Base-by-base conservation (phyloP, 2,329 filamentous ascomycete species). In the Ceratocystis variospora region DNA sequence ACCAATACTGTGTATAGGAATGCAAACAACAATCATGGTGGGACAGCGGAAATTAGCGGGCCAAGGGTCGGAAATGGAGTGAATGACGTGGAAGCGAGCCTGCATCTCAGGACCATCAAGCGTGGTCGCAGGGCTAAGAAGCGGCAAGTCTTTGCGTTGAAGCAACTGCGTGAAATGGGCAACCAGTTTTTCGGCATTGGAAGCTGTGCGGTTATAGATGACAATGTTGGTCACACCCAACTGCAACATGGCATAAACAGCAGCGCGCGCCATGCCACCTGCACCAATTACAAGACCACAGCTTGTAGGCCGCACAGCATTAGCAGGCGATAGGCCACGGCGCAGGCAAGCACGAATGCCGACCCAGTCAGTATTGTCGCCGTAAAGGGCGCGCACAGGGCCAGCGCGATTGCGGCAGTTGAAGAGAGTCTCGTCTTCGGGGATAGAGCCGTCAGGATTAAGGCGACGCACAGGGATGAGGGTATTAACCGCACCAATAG, bases 351-450 rank as follows among this genome's bases (percentile, higher is more conserved):
- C 87, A 64, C 86, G 79, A 53, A 92, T 88, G 4, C 88, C 88
- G 44, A 90, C 87, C 86, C 88, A 92, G 73, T 92, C 88, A 0
- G 88, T 91, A 68, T 92, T 92, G 67, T 91, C 87, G 0, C 88
- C 89, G 69, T 90, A 89, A 0, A 91, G 77, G 0, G 85, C 87
- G 68, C 82, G 81, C 5, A 90, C 82, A 0, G 84, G 82, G 0
- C 88, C 87, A 0, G 85, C 80, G 55, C 83, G 80, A 69, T 86
- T 86, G 65, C 83, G 79, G 10, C 67, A 67, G 33, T 67, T 62
- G 44, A 69, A 63, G 1, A 69, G 64, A 0, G 50, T 63, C 12
- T 59, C 59, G 37, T 74, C 69, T 68, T 83, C 79, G 0, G 84
- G 81, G 0, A 85, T 80, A 45, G 77, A 79, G 1, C 82, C 82